Evolutionary conservation across 192 early-diverging fungal genomes (phyloP), one percentile per base, ranked within the genome.

Genomic region (Haplosporangium gracile): DNA sequence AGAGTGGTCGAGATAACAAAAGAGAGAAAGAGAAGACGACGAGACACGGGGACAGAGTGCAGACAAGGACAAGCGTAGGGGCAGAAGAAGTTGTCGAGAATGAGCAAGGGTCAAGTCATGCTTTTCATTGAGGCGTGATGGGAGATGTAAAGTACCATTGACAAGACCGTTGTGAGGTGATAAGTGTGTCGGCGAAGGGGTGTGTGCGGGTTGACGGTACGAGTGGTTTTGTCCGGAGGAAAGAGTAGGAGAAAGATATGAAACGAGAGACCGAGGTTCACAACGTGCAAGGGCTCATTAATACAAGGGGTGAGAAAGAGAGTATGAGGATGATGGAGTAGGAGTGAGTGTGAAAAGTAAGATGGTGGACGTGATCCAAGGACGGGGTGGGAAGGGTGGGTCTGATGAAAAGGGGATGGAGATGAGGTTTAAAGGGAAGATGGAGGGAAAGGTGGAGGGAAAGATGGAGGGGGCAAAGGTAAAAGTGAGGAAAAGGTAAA

Each of bases 261-360:
- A 65, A 65, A 65, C 60, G 60, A 65, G 60, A 65, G 60, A 65
- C 9, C 60, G 60, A 65, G 60, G 69, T 70, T 70, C 69, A 70
- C 69, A 70, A 70, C 38, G 69, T 40, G 69, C 69, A 29, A 13
- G 60, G 60, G 42, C 71, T 72, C 40, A 72, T 72, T 40, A 40
- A 29, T 72, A 32, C 42, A 47, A 18, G 39, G 40, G 40, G 39
- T 24, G n/a, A n/a, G 36, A 10, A 38, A 8, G 38, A 26, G 68
- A 5, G 38, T 18, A 11, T 38, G 32, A 36, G 38, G 34, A 13
- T 39, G 68, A 40, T 1, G 7, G 47, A 49, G 22, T 6, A 9
- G n/a, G 60, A 32, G 60, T 32, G 24, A 9, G 55, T 26, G 55
- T 51, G 20, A 22, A 51, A 49, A 51, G 49, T 1, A 51, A 51